A percentile compares a stretch with the other conserved stretches of the same genome.
Conservation (phyloP, 192 early-diverging fungal species). For the Linnemannia exigua region DNA sequence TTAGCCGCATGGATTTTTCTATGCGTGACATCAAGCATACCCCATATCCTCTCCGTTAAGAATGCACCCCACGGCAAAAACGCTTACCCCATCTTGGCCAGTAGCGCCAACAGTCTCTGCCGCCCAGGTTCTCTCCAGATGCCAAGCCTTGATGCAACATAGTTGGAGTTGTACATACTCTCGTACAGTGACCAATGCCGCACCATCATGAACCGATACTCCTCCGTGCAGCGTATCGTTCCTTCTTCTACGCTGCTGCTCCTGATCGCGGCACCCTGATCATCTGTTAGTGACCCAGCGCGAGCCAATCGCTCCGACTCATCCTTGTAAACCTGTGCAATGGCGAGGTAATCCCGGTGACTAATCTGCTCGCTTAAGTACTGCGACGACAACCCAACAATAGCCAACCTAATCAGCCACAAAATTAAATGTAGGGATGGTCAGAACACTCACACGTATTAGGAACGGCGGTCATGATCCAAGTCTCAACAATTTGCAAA, state of each 20-base stretch:
- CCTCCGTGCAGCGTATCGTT: conserved; percentile 74
- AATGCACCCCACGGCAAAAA: not conserved
- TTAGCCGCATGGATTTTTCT: not conserved
- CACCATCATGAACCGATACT: conserved; percentile 88
- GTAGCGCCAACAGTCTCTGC: conserved; percentile 80
- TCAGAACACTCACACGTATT: no score
- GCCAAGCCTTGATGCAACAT: conserved; percentile 88
- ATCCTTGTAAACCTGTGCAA: conserved; percentile 75
- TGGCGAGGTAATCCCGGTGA: conserved; percentile 73
- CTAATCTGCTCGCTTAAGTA: conserved; percentile 81
- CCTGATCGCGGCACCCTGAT: not conserved
- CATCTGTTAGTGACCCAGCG: not conserved
- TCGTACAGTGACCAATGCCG: conserved; percentile 95
- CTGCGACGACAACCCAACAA: conserved; percentile 86
- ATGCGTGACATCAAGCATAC: no score
- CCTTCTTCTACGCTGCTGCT: conserved; percentile 62
- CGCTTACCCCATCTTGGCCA: conserved; percentile 90
- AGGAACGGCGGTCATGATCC: not conserved
- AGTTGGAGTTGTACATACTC: conserved; percentile 89
- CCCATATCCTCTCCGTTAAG: no score
- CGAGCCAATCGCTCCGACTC: conserved; percentile 73
- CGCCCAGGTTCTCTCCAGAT: conserved; percentile 91
- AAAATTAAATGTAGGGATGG: no score
- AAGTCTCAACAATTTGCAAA: not conserved
- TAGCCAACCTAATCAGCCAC: conserved; percentile 72